Conservation (phyloP, 2,329 filamentous ascomycete species). For the Ilyonectria sp. region DNA sequence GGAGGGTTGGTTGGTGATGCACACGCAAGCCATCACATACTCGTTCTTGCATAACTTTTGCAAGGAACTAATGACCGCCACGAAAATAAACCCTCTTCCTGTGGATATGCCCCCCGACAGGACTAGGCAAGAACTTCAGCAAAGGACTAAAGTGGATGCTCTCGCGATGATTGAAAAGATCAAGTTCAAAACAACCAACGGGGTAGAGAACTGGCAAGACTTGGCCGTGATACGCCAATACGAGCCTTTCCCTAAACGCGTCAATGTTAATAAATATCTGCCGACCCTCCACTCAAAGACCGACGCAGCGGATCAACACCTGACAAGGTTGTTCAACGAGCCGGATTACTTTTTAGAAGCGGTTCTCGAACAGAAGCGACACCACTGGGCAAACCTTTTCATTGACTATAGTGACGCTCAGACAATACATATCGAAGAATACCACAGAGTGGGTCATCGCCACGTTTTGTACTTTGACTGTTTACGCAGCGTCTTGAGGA, state of each 20-base stretch:
- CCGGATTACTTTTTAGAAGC: slow-evolving; percentile 37
- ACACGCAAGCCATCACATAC: slow-evolving; percentile 38
- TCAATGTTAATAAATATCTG: slow-evolving; percentile 15
- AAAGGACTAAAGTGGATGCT: slow-evolving; percentile 2
- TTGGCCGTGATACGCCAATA: slow-evolving; percentile 35
- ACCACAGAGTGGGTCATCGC: slow-evolving; percentile 3
- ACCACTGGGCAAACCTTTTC: slow-evolving; percentile 42
- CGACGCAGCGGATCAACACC: slow-evolving; percentile 31
- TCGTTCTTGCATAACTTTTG: slow-evolving; percentile 36
- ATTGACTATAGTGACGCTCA: slow-evolving; percentile 12
- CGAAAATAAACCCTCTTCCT: neutral
- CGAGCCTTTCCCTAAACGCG: neutral
- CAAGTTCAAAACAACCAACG: neutral
- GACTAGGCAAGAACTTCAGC: neutral
- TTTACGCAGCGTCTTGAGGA: slow-evolving; percentile 34
- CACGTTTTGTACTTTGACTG: slow-evolving; percentile 37
- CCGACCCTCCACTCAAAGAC: slow-evolving; percentile 21
- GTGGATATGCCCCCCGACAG: neutral
- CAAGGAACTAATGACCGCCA: slow-evolving; percentile 18
- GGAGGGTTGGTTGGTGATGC: slow-evolving; percentile 37
- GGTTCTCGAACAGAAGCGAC: slow-evolving; percentile 40
- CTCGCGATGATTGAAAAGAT: neutral
- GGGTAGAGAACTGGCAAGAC: slow-evolving; percentile 31
- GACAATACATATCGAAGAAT: slow-evolving; percentile 18
- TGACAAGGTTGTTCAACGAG: slow-evolving; percentile 38